Conservation (phyloP, 169 alveolate species). For the Eimeria necatrix region DNA sequence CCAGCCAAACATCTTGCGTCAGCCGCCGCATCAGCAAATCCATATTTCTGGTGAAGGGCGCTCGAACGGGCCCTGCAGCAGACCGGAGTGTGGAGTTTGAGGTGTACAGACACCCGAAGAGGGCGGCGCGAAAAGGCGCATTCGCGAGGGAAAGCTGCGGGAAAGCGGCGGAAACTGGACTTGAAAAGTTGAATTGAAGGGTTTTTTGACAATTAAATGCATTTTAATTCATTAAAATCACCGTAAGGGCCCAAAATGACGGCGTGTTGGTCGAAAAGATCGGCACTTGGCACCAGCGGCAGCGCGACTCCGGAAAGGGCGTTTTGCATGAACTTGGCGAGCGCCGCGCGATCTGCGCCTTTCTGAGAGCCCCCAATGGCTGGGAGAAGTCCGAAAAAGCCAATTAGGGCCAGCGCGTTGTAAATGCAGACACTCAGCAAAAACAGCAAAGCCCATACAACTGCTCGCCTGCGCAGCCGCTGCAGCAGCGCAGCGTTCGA, state of each 20-base stretch:
- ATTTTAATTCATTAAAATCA: not conserved
- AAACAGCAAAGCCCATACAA: constrained; percentile 2
- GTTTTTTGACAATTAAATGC: not conserved
- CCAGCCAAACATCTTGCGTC: not conserved
- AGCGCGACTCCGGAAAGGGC: not conserved
- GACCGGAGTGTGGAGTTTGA: not conserved
- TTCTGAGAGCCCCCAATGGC: not conserved
- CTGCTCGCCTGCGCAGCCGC: not conserved
- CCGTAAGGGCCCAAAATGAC: constrained; percentile 48
- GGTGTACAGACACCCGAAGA: too few species aligned
- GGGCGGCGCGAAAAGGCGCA: too few species aligned
- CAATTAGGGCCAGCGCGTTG: not conserved
- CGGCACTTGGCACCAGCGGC: constrained; percentile 8
- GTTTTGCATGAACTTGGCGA: not conserved
- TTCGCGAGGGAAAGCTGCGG: too few species aligned
- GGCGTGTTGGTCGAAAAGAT: constrained; percentile 20
- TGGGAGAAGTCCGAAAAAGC: not conserved
- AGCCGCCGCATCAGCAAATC: constrained; percentile 10
- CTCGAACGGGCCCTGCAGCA: constrained; percentile 65
- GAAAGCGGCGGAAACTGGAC: too few species aligned
- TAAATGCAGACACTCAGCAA: constrained; percentile 4
- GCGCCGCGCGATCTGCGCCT: not conserved
- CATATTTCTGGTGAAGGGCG: constrained; percentile 45
- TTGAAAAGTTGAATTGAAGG: not conserved
- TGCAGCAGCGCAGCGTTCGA: not conserved